Conservation (phyloP, 2,329 filamentous ascomycete species). For the Rutstroemia sp. region DNA sequence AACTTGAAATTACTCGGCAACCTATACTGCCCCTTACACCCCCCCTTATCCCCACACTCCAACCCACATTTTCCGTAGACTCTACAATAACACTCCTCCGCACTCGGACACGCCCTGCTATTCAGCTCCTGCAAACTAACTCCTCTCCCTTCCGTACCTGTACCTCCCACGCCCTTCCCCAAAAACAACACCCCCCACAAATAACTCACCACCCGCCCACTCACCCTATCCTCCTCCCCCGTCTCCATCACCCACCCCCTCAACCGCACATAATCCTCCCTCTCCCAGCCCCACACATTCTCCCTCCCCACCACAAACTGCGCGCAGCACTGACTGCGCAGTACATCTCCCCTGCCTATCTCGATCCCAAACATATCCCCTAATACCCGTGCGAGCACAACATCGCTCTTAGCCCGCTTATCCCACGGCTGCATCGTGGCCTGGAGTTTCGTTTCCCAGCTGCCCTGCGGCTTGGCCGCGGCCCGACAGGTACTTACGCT, state of each 20-base stretch:
- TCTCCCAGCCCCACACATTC: constrained; percentile 40
- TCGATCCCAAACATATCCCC: constrained; percentile 31
- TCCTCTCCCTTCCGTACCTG: no score
- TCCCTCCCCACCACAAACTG: constrained; percentile 46
- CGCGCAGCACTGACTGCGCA: constrained; percentile 46
- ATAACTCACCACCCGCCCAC: constrained; percentile 41
- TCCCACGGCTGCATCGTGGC: constrained; percentile 37
- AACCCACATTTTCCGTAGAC: constrained; percentile 22
- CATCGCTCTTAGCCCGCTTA: constrained; percentile 34
- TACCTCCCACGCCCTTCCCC: constrained; percentile 12
- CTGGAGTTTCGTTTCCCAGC: constrained; percentile 34
- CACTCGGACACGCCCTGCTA: constrained; percentile 17
- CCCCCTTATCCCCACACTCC: constrained; percentile 14
- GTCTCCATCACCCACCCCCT: constrained; percentile 44
- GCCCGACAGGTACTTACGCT: constrained; percentile 34
- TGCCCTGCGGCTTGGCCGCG: constrained; percentile 33
- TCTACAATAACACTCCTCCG: constrained; percentile 21
- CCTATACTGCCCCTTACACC: constrained; percentile 18
- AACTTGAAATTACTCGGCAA: constrained; percentile 17
- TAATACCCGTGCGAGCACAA: constrained; percentile 31
- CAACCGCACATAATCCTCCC: constrained; percentile 44
- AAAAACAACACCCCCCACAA: constrained; percentile 43
- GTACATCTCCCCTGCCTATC: constrained; percentile 36
- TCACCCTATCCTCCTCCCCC: constrained; percentile 35
- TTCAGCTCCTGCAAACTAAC: constrained; percentile 14